Percentiles rank a stretch among this genome's conserved stretches.
These are phyloP conservation scores for Cyclotella choctawhatcheeana DNA, from an alignment of 108 stramenopile species.

Conservation along the genomic window DNA sequence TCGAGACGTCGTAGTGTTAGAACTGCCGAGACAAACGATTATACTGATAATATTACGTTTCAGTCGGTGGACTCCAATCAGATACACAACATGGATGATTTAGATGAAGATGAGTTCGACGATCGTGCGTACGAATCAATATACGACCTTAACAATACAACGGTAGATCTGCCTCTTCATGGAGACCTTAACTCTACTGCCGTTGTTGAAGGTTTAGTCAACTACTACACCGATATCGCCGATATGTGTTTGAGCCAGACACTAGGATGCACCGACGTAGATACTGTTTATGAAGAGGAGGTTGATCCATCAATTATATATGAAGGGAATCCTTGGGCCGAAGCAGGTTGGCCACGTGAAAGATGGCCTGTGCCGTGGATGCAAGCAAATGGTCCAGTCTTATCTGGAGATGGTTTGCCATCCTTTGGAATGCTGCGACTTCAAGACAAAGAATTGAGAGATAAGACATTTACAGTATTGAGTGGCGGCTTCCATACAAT, in stretches of 20 bases:
- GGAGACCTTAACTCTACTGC: not conserved
- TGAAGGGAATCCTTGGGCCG: not conserved
- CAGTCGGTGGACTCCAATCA: not conserved
- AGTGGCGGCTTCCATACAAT: constrained; percentile 9
- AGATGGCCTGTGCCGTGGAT: not conserved
- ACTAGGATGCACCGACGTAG: not conserved
- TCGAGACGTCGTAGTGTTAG: not conserved
- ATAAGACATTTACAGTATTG: not conserved
- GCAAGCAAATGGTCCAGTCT: not conserved
- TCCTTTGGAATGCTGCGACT: not conserved
- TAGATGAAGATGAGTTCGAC: not conserved
- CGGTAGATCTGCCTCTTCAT: not conserved
- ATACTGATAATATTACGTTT: not conserved
- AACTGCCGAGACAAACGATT: not conserved
- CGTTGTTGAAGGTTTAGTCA: not conserved
- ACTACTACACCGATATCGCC: not conserved
- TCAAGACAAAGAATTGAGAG: not conserved
- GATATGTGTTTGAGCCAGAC: not conserved
- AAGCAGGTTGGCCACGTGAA: not conserved
- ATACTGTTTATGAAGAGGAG: not conserved
- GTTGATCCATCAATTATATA: not conserved
- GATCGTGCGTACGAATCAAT: not conserved
- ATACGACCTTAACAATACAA: constrained; percentile 3
- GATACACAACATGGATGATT: not conserved
- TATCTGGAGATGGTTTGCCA: not conserved